phyloP scores from a whole-genome alignment of 177 flowering plant genomes.

The Vitis hybrid region DNA sequence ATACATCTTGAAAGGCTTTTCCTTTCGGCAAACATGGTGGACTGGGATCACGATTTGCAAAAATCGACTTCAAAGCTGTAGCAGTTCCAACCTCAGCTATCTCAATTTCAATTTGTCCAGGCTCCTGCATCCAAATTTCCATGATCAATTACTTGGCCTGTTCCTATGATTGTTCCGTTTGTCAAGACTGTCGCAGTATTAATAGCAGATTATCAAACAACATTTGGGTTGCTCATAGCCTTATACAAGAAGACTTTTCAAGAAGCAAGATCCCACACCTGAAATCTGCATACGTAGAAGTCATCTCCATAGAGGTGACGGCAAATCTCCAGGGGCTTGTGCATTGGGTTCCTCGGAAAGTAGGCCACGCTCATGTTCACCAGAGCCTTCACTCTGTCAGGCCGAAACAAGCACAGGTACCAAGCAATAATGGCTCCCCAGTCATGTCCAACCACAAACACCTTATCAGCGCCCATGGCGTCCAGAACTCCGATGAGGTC shows the following conservation, averaged over 20 bases:
- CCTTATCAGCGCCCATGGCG: constrained; percentile 44
- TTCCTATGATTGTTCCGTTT: no score
- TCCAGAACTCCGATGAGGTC: constrained; percentile 70
- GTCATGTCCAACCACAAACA: constrained; percentile 60
- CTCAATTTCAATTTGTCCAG: constrained; percentile 59
- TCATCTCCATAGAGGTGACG: constrained; percentile 52
- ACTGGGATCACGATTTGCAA: constrained; percentile 35
- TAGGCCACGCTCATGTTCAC: constrained; percentile 52
- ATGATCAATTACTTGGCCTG: no score
- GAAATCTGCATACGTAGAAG: constrained; percentile 61
- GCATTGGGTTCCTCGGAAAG: constrained; percentile 31
- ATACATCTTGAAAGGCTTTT: constrained; percentile 21
- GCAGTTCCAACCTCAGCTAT: constrained; percentile 41
- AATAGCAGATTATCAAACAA: no score
- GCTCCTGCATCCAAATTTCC: constrained; percentile 33
- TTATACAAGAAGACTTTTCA: no score
- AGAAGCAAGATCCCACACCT: constrained; percentile 28
- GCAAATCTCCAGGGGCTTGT: constrained; percentile 17
- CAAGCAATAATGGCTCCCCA: constrained; percentile 64
- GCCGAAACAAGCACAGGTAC: constrained; percentile 53
- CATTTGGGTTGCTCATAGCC: no score
- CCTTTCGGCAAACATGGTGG: constrained; percentile 47
- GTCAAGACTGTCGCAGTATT: no score
- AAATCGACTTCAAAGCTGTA: constrained; percentile 31
- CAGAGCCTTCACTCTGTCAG: constrained; percentile 63